phyloP scores from a whole-genome alignment of 768 basidiomycete species.

The Cystofilobasidium macerans region DNA sequence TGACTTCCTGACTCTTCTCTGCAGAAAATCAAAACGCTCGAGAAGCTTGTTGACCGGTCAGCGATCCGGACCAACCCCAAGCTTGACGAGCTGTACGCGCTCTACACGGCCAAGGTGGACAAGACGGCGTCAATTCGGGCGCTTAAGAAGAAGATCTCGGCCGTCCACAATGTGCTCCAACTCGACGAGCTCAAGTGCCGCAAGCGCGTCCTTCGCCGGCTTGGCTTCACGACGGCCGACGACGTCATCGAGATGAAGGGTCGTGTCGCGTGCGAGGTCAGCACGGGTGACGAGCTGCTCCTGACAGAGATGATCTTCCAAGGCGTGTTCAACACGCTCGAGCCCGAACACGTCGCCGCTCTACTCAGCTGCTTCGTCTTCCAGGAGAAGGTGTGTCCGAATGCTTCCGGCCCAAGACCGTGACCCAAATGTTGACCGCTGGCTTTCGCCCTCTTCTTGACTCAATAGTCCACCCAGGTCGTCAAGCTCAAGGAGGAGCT shows the following conservation, averaged over 20 bases:
- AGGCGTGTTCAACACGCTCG: slow-evolving; percentile 80
- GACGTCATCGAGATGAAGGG: slow-evolving; percentile 99
- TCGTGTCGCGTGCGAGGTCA: slow-evolving; percentile 95
- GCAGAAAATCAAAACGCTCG: slow-evolving; percentile 85
- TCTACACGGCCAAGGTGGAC: slow-evolving; percentile 66
- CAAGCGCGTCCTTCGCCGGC: slow-evolving; percentile 81
- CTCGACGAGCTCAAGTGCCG: slow-evolving; percentile 91
- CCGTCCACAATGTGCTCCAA: slow-evolving; percentile 84
- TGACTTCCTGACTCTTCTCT: background rate
- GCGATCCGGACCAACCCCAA: slow-evolving; percentile 67
- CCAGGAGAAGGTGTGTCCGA: slow-evolving; percentile 71
- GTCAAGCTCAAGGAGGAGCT: slow-evolving; percentile 86
- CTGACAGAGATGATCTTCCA: slow-evolving; percentile 96
- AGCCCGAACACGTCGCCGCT: slow-evolving; percentile 84
- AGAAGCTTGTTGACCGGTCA: slow-evolving; percentile 68
- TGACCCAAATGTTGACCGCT: background rate
- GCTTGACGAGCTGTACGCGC: slow-evolving; percentile 67
- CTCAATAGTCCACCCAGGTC: slow-evolving; percentile 30
- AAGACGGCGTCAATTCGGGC: slow-evolving; percentile 57
- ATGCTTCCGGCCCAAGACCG: too few relatives aligned
- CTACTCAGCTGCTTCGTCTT: slow-evolving; percentile 97
- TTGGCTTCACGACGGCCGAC: slow-evolving; percentile 75
- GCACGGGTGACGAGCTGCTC: slow-evolving; percentile 87
- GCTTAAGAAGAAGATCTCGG: slow-evolving; percentile 73
- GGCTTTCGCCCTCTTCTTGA: background rate